phyloP scores from a whole-genome alignment of 257 asterid genomes.

The Rhazya stricta region DNA sequence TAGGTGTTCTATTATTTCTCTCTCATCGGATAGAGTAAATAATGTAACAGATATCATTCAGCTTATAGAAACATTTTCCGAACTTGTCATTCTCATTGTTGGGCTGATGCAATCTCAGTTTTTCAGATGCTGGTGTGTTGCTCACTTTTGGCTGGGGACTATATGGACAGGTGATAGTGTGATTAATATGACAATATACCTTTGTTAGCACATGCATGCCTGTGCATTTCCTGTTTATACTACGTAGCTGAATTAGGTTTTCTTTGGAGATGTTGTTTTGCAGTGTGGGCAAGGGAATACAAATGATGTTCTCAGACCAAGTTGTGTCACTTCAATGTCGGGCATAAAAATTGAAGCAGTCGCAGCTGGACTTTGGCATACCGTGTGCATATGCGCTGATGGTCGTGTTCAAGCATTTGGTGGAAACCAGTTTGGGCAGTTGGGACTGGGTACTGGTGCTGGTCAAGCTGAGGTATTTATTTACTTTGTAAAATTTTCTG shows the following conservation, averaged over 20 bases:
- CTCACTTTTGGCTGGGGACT: constrained; percentile 84
- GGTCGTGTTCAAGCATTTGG: constrained; percentile 64
- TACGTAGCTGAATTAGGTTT: not conserved
- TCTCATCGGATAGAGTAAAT: not conserved
- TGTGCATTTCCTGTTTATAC: not conserved
- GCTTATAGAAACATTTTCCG: not conserved
- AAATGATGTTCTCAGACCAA: constrained; percentile 54
- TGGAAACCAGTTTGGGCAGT: constrained; percentile 79
- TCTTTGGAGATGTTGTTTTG: constrained; percentile 15
- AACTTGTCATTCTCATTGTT: not conserved
- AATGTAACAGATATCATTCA: not conserved
- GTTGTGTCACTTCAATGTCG: constrained; percentile 48
- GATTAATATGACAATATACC: not conserved
- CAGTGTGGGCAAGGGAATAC: constrained; percentile 80
- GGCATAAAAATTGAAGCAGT: constrained; percentile 44
- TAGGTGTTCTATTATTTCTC: not conserved
- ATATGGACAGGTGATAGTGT: constrained; percentile 54
- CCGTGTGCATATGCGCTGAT: constrained; percentile 45
- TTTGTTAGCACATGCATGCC: not conserved
- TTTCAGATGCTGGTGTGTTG: constrained; percentile 56
- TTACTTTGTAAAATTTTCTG: not conserved
- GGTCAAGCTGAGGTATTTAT: constrained; percentile 58
- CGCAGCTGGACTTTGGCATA: constrained; percentile 82
- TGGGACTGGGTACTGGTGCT: constrained; percentile 58
- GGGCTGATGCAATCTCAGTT: constrained; percentile 4